phyloP scores from a whole-genome alignment of 1,284 basidiomycete genomes.

The Kwoniella shivajii region DNA sequence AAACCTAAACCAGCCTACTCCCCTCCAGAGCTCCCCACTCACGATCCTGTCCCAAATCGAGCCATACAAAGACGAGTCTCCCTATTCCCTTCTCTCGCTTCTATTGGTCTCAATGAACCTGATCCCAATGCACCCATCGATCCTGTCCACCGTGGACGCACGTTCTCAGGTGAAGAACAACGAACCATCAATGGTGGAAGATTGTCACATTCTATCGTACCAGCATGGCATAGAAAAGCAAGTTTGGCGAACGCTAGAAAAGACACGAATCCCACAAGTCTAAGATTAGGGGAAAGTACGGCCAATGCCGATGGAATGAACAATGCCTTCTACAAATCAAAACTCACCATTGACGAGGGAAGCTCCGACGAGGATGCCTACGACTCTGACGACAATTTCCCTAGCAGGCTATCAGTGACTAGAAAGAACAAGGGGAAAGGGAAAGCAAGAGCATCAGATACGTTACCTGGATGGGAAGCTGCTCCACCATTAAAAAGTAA shows the following conservation, averaged over 20 bases:
- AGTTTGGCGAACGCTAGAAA: slow-evolving; percentile 23
- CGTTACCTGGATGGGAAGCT: slow-evolving; percentile 27
- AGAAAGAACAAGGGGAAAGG: slow-evolving; percentile 19
- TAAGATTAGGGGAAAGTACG: slow-evolving; percentile 32
- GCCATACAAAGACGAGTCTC: slow-evolving; percentile 12
- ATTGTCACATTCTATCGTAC: slow-evolving; percentile 26
- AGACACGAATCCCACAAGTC: slow-evolving; percentile 26
- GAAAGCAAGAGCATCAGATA: slow-evolving; percentile 19
- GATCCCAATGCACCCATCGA: slow-evolving; percentile 17
- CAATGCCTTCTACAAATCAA: slow-evolving; percentile 29
- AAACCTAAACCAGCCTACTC: slow-evolving; percentile 30
- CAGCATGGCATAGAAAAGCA: slow-evolving; percentile 30
- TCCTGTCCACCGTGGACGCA: slow-evolving; percentile 12
- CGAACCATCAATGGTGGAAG: slow-evolving; percentile 27
- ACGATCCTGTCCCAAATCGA: neutral
- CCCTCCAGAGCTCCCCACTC: slow-evolving; percentile 28
- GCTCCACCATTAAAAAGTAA: slow-evolving; percentile 18
- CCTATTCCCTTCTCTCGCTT: slow-evolving; percentile 16
- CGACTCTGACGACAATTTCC: slow-evolving; percentile 3
- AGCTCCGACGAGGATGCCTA: slow-evolving; percentile 27
- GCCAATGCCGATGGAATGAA: slow-evolving; percentile 16
- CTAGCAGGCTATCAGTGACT: slow-evolving; percentile 5
- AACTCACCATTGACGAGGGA: slow-evolving; percentile 28
- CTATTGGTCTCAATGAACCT: slow-evolving; percentile 17
- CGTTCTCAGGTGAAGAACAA: slow-evolving; percentile 19